Conservation (phyloP, 2,329 filamentous ascomycete genomes). For the Pyrenochaeta sp. region DNA sequence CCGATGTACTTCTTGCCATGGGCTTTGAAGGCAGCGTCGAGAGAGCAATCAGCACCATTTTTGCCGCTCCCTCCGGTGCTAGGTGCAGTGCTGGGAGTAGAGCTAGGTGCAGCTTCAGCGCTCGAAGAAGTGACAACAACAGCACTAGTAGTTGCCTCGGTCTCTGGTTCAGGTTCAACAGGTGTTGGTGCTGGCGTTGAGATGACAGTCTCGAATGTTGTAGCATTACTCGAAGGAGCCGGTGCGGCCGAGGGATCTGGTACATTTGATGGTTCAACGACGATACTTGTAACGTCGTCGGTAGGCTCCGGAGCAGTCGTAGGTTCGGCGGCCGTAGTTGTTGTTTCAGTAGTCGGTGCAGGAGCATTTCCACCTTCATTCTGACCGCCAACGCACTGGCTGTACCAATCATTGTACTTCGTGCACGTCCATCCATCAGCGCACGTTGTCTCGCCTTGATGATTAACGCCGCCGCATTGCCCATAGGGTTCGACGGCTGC, state of each 20-base stretch:
- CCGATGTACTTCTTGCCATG: constrained; percentile 74
- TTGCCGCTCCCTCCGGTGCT: constrained; percentile 18
- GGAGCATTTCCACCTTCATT: constrained; percentile 6
- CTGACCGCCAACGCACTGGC: constrained; percentile 49
- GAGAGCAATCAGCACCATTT: constrained; percentile 43
- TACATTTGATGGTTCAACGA: constrained; percentile 5
- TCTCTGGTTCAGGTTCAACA: background rate
- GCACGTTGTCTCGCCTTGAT: constrained; percentile 52
- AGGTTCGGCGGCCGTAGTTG: constrained; percentile 4
- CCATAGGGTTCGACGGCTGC: constrained; percentile 47
- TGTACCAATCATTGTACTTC: constrained; percentile 56
- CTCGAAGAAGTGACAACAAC: constrained; percentile 1
- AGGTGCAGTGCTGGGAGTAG: constrained; percentile 16
- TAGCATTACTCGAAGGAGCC: constrained; percentile 15
- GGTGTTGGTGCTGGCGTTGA: constrained; percentile 3
- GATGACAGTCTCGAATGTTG: constrained; percentile 4
- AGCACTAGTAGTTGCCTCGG: background rate
- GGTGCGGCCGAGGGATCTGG: constrained; percentile 5
- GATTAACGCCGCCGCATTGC: constrained; percentile 57
- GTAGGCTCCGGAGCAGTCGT: constrained; percentile 18
- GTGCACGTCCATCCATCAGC: constrained; percentile 51
- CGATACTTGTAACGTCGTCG: constrained; percentile 6
- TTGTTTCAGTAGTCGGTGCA: constrained; percentile 5
- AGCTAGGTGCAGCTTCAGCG: constrained; percentile 2
- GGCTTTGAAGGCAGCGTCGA: constrained; percentile 65